phyloP scores from a whole-genome alignment of 805 yeast genomes.

The Barnettozyma vustinii region DNA sequence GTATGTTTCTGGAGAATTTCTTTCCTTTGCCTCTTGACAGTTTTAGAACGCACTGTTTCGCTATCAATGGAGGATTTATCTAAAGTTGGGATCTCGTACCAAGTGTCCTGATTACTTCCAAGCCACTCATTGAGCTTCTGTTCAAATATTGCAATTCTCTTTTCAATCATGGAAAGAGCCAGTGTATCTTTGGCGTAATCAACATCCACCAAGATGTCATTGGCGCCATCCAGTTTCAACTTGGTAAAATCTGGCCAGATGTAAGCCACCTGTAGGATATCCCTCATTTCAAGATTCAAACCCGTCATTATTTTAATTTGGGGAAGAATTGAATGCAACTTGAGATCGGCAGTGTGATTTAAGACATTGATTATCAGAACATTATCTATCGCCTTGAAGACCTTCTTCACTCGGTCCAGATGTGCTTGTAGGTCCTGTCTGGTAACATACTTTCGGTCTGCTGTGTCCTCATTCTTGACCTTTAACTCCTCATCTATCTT shows the following conservation, averaged over 20 bases:
- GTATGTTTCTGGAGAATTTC: slow-evolving; percentile 15
- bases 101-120: slow-evolving; percentile 5
- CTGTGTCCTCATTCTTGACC: not conserved
- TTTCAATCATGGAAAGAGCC: slow-evolving; percentile 4
- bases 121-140: slow-evolving; percentile 16
- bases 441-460: not conserved
- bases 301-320: slow-evolving; percentile 14
- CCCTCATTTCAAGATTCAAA: slow-evolving; percentile 8
- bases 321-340: slow-evolving; percentile 10
- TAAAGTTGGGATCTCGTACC: slow-evolving; percentile 14
- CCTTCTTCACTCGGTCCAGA: slow-evolving; percentile 4
- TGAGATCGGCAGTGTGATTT: slow-evolving; percentile 17
- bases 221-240: slow-evolving; percentile 14
- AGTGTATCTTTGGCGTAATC: slow-evolving; percentile 11
- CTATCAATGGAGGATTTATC: not conserved
- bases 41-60: not conserved
- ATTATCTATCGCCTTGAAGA: slow-evolving; percentile 19
- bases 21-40: slow-evolving; percentile 5
- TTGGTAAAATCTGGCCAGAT: slow-evolving; percentile 19
- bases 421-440: slow-evolving; percentile 1
- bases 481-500: slow-evolving; percentile 22
- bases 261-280: slow-evolving; percentile 14
- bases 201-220: slow-evolving; percentile 17
- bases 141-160: slow-evolving; percentile 10
- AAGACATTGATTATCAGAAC: slow-evolving; percentile 12